Evolutionary conservation across 148 eudicot species (phyloP), one percentile per base, ranked within the genome.

Genomic region (Spergularia marina): DNA sequence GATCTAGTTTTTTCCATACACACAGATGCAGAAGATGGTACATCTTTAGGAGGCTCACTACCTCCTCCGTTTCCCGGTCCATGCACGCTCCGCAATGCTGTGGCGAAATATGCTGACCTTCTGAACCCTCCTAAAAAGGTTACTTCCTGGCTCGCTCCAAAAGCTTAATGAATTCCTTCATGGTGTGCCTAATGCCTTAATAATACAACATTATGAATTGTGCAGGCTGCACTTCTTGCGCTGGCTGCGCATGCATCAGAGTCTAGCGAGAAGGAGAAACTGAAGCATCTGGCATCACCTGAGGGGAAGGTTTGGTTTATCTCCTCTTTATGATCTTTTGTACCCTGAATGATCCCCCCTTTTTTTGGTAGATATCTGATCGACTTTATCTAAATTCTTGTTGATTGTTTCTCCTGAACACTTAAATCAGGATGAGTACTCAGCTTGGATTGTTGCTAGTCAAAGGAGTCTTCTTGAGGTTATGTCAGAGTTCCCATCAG

Each of bases 61-160:
- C 91, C 91, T 44, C 96, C 98, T 47, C 93, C 96, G 71, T 93
- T 93, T 66, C 89, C 98, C 36, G 90, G 92, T 77, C 97, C 98
- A 55, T 93, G 98, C 75, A 76, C 91, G 10, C 84, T 93, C 72
- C 86, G 87, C 21, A 65, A 80, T 79, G 96, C 96, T 61, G 78
- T 93, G 75, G 86, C 98, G 11, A 80, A 70, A 72, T 89, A 93
- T 88, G 89, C 96, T 60, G 98, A 93, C 86, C 84, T 93, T 68
- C 75, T 93, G 79, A 90, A 71, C 75, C 84, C 96, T 71, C 98
- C 98, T 40, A 84, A 82, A 69, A 92, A 92, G 98, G 98, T 93
- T 69, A 12, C 60, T 51, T 39, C 51, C 34, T 40, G 20, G 47
- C 34, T 63, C 44, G 0, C 30, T 21, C 54, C 18, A 16, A 16